Evolutionary conservation across 2,329 filamentous ascomycete species (phyloP), one percentile per base, ranked within the genome.

Genomic region (Monosporascus sp.): DNA sequence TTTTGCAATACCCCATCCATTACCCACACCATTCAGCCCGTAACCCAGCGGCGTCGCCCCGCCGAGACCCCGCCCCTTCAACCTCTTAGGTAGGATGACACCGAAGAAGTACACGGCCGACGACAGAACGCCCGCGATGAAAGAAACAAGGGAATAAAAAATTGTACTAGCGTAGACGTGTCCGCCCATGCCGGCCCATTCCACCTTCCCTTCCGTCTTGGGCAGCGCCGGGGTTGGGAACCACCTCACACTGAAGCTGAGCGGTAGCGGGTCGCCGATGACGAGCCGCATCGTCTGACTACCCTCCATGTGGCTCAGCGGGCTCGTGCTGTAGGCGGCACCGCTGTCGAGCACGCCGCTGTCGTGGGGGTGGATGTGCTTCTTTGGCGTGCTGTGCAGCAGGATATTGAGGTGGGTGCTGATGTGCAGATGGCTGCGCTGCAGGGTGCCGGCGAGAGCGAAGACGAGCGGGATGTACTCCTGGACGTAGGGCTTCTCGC

Each of bases 351-450:
- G 82, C 19, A 92, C 91, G 31, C 92, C 92, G 20, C 83, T 86
- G 71, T 81, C 84, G 73, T 77, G 86, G 60, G 74, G 85, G 44
- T 80, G 81, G 43, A 78, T 71, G 64, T 85, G 83, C 61, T 84
- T 81, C 64, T 84, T 85, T 5, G 82, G 82, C 49, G 76, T 78
- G 69, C 78, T 79, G 70, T 93, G 94, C 61, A 97, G 79, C 52
- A 97, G 78, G 56, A 97, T 85, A 69, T 97, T 97, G 70, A 97
- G 80, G 66, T 90, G 85, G 6, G 91, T 93, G 66, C 88, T 89
- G 61, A 99, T 84, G 73, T 97, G 94, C 63, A 99, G 78, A 71
- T 97, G 94, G 69, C 86, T 91, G 49, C 87, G 77, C 73, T 99
- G 92, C 20, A 97, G 79, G 0, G 90, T 96, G 2, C 94, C 94